Evolutionary conservation across 257 asterid species (phyloP).

Genomic region (Solanum paucissectum): DNA sequence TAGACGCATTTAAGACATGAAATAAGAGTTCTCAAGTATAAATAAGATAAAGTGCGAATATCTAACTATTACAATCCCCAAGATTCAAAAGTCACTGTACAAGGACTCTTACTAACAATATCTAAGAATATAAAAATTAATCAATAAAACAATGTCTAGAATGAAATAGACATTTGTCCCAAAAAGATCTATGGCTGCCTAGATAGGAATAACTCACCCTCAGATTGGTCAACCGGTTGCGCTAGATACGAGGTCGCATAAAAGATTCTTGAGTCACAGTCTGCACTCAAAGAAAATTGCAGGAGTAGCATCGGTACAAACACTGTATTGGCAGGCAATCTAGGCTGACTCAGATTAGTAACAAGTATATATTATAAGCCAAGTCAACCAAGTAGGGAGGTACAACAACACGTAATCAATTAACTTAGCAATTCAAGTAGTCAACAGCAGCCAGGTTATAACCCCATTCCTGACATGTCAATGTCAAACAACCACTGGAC

Average conservation of each 20-base stretch:
- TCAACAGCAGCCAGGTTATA: too few species aligned
- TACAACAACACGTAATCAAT: too few species aligned
- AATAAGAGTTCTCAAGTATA: background rate
- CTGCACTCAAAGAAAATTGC: background rate
- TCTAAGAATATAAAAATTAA: background rate
- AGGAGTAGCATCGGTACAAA: background rate
- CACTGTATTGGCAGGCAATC: background rate
- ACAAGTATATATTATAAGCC: background rate
- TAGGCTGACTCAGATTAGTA: background rate
- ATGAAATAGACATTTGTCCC: background rate
- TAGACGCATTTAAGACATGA: background rate
- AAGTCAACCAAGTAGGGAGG: too few species aligned
- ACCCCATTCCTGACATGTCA: too few species aligned
- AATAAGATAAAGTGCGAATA: background rate
- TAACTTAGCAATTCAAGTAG: too few species aligned
- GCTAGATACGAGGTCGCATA: background rate
- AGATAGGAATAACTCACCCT: background rate
- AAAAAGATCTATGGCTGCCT: background rate
- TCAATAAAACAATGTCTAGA: background rate
- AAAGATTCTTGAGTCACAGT: background rate
- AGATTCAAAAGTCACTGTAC: background rate
- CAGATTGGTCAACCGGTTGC: background rate
- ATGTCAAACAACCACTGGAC: too few species aligned
- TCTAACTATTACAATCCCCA: background rate
- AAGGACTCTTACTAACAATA: background rate